A percentile compares a stretch with the other conserved stretches of the same genome.
phyloP scores from a whole-genome alignment of 768 basidiomycete species.

The Dacryopinax spathularia region DNA sequence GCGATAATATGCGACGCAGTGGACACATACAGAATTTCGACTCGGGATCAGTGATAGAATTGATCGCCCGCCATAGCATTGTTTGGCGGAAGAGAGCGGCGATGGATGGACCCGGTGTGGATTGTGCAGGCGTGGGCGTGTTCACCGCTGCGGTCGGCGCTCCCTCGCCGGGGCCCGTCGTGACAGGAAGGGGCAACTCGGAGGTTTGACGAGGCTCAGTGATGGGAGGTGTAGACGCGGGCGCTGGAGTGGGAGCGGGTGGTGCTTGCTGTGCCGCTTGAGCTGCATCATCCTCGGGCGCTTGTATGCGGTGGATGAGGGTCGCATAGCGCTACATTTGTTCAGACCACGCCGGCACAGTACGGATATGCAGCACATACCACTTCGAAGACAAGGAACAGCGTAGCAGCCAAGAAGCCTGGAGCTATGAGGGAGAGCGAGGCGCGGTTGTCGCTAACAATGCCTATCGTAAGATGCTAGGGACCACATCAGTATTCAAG shows the following conservation, averaged over 20 bases:
- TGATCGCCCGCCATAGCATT: not conserved
- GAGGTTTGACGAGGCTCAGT: constrained; percentile 7
- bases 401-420: constrained; percentile 64
- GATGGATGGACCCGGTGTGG: not conserved
- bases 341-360: no score
- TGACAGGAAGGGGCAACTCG: not conserved
- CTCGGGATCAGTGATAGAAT: constrained; percentile 6
- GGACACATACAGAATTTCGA: constrained; percentile 10
- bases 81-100: not conserved
- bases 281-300: constrained; percentile 43
- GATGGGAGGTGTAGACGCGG: constrained; percentile 17
- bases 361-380: constrained; percentile 33
- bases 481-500: not conserved
- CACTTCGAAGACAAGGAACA: constrained; percentile 64
- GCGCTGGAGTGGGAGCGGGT: constrained; percentile 21
- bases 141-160: not conserved
- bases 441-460: constrained; percentile 66
- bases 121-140: constrained; percentile 3
- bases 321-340: constrained; percentile 70
- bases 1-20: not conserved
- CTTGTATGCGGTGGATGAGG: constrained; percentile 69
- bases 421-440: constrained; percentile 72
- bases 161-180: not conserved
- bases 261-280: constrained; percentile 13
- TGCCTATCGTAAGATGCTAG: constrained; percentile 72